Conservation (phyloP, 2,329 filamentous ascomycete species). For the Aschersonia sp. region DNA sequence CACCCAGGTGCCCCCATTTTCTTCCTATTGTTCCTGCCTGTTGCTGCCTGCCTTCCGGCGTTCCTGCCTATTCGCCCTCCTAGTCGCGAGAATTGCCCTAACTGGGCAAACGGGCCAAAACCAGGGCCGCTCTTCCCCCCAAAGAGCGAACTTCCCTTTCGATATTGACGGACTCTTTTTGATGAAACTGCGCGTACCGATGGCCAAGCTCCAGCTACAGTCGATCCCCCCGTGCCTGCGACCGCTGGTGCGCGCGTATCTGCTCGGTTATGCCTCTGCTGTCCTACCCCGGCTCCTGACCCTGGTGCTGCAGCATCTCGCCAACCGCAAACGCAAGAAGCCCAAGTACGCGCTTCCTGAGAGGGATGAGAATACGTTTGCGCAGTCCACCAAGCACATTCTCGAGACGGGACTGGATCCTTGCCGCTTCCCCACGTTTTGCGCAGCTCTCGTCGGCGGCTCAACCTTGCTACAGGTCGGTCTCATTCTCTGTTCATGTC, state of each 20-base stretch:
- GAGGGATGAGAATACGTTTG: constrained; percentile 15
- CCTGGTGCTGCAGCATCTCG: constrained; percentile 35
- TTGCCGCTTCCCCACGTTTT: constrained; percentile 47
- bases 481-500: not conserved
- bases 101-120: no score
- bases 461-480: constrained; percentile 44
- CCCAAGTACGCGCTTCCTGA: constrained; percentile 14
- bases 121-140: no score
- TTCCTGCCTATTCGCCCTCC: no score
- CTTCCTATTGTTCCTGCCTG: no score
- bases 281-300: constrained; percentile 42
- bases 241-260: constrained; percentile 43
- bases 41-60: no score
- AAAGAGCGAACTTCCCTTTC: no score
- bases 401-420: constrained; percentile 36
- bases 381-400: constrained; percentile 21
- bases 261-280: constrained; percentile 44
- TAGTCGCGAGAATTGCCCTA: no score
- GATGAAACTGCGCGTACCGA: no score
- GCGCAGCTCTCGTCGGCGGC: constrained; percentile 43
- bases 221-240: constrained; percentile 34
- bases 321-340: constrained; percentile 17
- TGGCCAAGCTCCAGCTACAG: constrained; percentile 8
- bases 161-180: not conserved
- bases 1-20: no score